These are phyloP conservation scores for Cotoneaster glaucophyllus DNA, from an alignment of 306 rosid genomes.

Conservation along the genomic window DNA sequence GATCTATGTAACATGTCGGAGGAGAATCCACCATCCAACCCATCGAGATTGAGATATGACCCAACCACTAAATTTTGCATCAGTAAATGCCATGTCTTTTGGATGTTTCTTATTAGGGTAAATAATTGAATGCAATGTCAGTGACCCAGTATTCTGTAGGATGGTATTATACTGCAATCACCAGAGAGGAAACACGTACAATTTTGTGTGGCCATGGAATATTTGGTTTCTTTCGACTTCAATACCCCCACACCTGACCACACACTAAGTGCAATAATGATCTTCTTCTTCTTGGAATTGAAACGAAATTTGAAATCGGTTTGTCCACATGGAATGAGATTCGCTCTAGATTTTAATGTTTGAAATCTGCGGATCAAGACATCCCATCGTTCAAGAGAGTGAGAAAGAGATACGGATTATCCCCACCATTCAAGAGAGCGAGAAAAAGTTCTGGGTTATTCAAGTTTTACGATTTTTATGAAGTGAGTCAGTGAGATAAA, in stretches of 20 bases:
- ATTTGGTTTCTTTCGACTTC: constrained; percentile 14
- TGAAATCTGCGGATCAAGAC: too few relatives aligned
- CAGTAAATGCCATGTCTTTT: not conserved
- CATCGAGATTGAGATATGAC: not conserved
- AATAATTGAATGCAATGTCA: constrained; percentile 13
- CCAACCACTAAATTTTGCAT: not conserved
- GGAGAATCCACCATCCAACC: too few relatives aligned
- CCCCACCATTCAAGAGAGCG: too few relatives aligned
- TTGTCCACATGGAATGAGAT: not conserved
- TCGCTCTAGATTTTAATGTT: too few relatives aligned
- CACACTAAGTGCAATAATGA: not conserved
- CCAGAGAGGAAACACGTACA: not conserved
- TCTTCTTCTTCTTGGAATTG: not conserved
- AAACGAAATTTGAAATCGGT: not conserved
- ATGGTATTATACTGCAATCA: not conserved
- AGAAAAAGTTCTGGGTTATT: too few relatives aligned
- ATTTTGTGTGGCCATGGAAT: too few relatives aligned
- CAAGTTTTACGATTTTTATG: too few relatives aligned
- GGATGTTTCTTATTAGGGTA: not conserved
- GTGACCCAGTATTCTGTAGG: not conserved
- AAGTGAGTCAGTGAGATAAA: too few relatives aligned
- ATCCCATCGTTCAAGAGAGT: too few relatives aligned
- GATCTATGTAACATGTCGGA: too few relatives aligned
- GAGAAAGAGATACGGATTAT: too few relatives aligned
- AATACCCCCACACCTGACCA: not conserved